Percentiles rank a stretch among this genome's conserved stretches.
Conservation (phyloP, 2,329 filamentous ascomycete species). For the Fusarium sp. region DNA sequence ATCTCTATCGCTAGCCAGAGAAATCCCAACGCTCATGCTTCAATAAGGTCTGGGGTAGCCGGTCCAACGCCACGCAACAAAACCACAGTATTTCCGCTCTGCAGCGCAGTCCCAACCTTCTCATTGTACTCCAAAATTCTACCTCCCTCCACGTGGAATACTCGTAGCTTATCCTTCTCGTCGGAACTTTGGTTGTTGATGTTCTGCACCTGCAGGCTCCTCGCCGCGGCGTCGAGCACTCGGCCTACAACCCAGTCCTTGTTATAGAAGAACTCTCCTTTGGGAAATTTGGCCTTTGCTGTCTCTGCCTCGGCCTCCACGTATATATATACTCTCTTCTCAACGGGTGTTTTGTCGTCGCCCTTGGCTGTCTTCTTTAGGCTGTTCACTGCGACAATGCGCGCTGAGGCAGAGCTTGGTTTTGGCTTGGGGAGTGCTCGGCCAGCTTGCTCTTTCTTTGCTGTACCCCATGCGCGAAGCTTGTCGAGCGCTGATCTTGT, state of each 20-base stretch:
- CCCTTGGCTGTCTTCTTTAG: constrained; percentile 93
- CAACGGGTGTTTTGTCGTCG: constrained; percentile 81
- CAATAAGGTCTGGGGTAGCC: constrained; percentile 77
- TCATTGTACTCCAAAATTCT: constrained; percentile 88
- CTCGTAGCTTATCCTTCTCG: constrained; percentile 83
- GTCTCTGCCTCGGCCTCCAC: constrained; percentile 93
- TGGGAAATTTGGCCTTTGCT: constrained; percentile 84
- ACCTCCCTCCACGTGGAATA: constrained; percentile 95
- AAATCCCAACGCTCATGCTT: constrained; percentile 50
- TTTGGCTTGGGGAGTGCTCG: constrained; percentile 73
- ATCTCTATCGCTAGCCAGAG: constrained; percentile 22
- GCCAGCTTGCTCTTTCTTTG: constrained; percentile 75
- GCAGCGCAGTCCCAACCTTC: constrained; percentile 80
- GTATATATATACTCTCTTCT: constrained; percentile 91
- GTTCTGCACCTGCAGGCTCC: constrained; percentile 82
- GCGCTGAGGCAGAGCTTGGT: constrained; percentile 72
- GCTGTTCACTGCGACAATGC: constrained; percentile 77
- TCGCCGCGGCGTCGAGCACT: constrained; percentile 82
- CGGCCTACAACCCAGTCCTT: constrained; percentile 91
- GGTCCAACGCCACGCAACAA: constrained; percentile 86
- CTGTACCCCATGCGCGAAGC: constrained; percentile 83
- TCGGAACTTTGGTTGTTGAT: constrained; percentile 82
- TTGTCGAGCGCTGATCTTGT: constrained; percentile 81
- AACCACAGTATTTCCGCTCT: constrained; percentile 91
- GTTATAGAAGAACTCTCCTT: constrained; percentile 83